These are phyloP conservation scores for Cephalotrichum gorgonifer DNA, from an alignment of 2,329 filamentous ascomycete species.

Conservation along the genomic window DNA sequence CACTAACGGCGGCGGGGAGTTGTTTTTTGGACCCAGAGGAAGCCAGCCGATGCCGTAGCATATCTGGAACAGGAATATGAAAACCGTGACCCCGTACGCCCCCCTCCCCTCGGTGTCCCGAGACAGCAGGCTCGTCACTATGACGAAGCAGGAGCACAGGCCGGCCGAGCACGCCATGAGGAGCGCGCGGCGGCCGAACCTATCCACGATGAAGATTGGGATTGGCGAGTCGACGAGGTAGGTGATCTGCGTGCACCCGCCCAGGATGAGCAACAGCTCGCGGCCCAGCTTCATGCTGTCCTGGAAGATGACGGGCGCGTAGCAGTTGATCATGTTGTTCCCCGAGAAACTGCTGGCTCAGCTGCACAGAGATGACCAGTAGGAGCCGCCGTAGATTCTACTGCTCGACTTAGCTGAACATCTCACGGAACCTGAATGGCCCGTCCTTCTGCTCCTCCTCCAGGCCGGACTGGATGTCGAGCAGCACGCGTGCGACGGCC, in stretches of 20 bases:
- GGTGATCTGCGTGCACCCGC: conserved; percentile 28
- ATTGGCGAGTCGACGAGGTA: conserved; percentile 29
- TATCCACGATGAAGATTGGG: conserved; percentile 28
- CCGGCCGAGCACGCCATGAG: conserved; percentile 28
- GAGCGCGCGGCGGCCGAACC: conserved; percentile 26
- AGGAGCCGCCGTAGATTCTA: conserved; percentile 16
- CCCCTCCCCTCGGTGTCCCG: conserved; percentile 15
- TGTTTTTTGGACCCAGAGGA: conserved; percentile 12
- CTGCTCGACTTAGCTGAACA: conserved; percentile 12
- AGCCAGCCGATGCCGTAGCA: conserved; percentile 31
- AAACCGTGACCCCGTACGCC: conserved; percentile 29
- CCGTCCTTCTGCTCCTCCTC: not conserved
- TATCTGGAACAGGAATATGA: conserved; percentile 32
- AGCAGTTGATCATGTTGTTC: conserved; percentile 13
- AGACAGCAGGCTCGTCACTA: conserved; percentile 26
- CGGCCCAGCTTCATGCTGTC: conserved; percentile 26
- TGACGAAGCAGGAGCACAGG: conserved; percentile 29
- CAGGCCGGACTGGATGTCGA: not conserved
- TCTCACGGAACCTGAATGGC: conserved; percentile 12
- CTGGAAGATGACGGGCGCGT: conserved; percentile 26
- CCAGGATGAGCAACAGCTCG: conserved; percentile 41
- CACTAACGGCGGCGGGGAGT: not conserved
- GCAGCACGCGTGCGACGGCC: not conserved
- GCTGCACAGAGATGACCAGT: conserved; percentile 15
- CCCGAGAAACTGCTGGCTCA: conserved; percentile 18